Evolutionary conservation across 2,329 filamentous ascomycete genomes (phyloP), one percentile per base, ranked within the genome.

Genomic region (Fusarium avenaceum): DNA sequence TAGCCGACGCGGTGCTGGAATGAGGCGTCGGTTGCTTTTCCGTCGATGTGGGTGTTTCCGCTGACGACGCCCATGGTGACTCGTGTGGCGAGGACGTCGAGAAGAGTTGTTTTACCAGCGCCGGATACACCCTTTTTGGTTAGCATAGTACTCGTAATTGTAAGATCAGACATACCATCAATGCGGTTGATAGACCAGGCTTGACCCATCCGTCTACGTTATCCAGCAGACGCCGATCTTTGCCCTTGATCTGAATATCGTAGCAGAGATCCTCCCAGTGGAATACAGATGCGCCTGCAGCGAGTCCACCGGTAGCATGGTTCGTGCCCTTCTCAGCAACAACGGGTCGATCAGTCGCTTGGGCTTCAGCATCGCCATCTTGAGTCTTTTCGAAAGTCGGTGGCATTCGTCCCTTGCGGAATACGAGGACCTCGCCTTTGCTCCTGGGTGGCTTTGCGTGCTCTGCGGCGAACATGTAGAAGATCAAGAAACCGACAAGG

Each of bases 151-250:
- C 8, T 7, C 4, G 1, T 3, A 2, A 2, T 7, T 6, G 0
- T 1, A 3, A 14, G 15, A 6, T 0, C 3, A 5, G 9, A 6
- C 39, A 1, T 53, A 67, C 64, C 65, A 68, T 68, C 0, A 68
- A 14, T 1, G 90, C 91, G 8, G 91, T 93, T 30, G 92, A 80
- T 17, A 89, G 90, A 40, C 91, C 91, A 9, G 91, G 91, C 75
- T 92, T 91, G 57, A 94, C 90, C 89, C 90, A 93, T 7, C 91
- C 91, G 72, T 92, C 89, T 4, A 93, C 89, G 50, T 91, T 83
- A 68, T 93, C 87, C 46, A 94, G 78, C 69, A 94, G 86, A 35
- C 88, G 85, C 11, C 90, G 85, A 7, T 83, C 77, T 63, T 91
- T 85, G 4, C 82, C 82, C 77, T 92, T 92, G 75, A 93, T 91